Conservation (phyloP, 371 early-diverging fungal species). For the Parasitella parasitica region DNA sequence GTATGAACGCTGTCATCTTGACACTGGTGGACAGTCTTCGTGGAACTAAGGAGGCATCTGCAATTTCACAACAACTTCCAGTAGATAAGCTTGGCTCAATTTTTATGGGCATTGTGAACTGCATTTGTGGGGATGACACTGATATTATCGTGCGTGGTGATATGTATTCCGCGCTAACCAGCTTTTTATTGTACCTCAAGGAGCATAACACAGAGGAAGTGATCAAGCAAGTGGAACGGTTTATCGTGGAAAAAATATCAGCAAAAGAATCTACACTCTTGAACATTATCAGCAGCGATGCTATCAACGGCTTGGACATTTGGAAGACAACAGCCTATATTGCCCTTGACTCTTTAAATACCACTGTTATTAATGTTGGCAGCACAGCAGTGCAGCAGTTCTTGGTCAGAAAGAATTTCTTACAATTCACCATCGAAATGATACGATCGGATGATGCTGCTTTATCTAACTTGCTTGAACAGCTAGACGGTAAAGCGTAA, state of each 20-base stretch:
- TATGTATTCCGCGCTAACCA: slow-evolving; percentile 76
- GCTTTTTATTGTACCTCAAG: slow-evolving; percentile 56
- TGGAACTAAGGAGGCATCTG: slow-evolving; percentile 1
- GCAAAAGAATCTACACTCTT: slow-evolving; percentile 68
- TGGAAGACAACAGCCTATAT: slow-evolving; percentile 88
- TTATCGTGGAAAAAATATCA: slow-evolving; percentile 38
- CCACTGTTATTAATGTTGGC: slow-evolving; percentile 48
- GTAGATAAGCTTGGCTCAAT: slow-evolving; percentile 54
- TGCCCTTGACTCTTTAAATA: slow-evolving; percentile 70
- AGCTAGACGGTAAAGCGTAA: slow-evolving; percentile 44
- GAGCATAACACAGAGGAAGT: slow-evolving; percentile 5
- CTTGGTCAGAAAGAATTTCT: slow-evolving; percentile 68
- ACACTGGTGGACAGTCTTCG: slow-evolving; percentile 33
- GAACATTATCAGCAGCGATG: slow-evolving; percentile 76
- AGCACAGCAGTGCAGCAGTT: slow-evolving; percentile 60
- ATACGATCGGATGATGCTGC: slow-evolving; percentile 69
- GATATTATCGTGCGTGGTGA: slow-evolving; percentile 76
- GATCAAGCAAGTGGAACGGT: slow-evolving; percentile 21
- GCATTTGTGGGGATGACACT: slow-evolving; percentile 61
- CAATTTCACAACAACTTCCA: slow-evolving; percentile 49
- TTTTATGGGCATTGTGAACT: slow-evolving; percentile 68
- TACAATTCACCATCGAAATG: slow-evolving; percentile 62
- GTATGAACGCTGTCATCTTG: slow-evolving; percentile 63
- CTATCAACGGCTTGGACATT: slow-evolving; percentile 73
- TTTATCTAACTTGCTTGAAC: slow-evolving; percentile 58